phyloP scores from a whole-genome alignment of 345 rosid genomes.

The Alliaria petiolata region DNA sequence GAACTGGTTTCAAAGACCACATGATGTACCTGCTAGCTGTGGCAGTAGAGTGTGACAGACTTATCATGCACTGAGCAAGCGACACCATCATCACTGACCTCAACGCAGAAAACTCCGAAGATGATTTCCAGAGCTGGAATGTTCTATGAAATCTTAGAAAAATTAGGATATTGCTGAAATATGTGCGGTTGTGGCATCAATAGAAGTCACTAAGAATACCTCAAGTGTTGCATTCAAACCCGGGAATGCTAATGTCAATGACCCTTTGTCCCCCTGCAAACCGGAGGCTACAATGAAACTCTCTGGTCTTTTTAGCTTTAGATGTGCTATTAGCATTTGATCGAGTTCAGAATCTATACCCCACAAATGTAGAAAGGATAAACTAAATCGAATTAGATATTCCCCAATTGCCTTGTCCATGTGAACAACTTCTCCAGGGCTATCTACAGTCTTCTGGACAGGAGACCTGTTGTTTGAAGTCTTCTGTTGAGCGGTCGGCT shows the following conservation, averaged over 20 bases:
- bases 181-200: conserved; percentile 33
- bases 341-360: conserved; percentile 73
- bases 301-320: conserved; percentile 74
- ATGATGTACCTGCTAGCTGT: conserved; percentile 66
- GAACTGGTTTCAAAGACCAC: conserved; percentile 4
- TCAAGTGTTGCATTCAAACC: conserved; percentile 62
- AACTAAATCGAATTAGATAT: conserved; percentile 66
- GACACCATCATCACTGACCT: conserved; percentile 89
- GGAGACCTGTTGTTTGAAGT: conserved; percentile 34
- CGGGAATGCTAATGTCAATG: conserved; percentile 78
- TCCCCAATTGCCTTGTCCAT: conserved; percentile 55
- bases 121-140: conserved; percentile 95
- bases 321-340: conserved; percentile 63
- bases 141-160: conserved; percentile 41
- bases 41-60: conserved; percentile 66
- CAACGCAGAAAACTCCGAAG: conserved; percentile 88
- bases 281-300: conserved; percentile 74
- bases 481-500: conserved; percentile 24
- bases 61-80: conserved; percentile 83
- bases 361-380: conserved; percentile 90
- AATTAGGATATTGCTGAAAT: conserved; percentile 33
- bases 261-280: conserved; percentile 87
- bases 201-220: conserved; percentile 53
- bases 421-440: conserved; percentile 38
- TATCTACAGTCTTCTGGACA: conserved; percentile 22